Percentiles rank a stretch among this genome's conserved stretches.
phyloP scores from a whole-genome alignment of 257 asterid genomes.

The Nemophila menziesii region DNA sequence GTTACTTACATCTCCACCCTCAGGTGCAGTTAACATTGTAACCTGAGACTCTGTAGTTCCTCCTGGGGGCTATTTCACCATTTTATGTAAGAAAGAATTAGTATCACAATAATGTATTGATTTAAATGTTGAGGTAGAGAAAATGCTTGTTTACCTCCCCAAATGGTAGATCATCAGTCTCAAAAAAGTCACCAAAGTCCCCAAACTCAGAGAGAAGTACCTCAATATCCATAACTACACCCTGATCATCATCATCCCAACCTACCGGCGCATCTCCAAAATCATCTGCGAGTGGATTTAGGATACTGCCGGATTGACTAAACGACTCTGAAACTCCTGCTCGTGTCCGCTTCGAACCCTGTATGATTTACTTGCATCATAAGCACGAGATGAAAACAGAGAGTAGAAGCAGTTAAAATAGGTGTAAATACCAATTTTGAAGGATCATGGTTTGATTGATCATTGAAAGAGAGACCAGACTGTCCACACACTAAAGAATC shows the following conservation, averaged over 20 bases:
- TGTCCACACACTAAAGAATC: constrained; percentile 80
- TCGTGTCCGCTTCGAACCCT: constrained; percentile 79
- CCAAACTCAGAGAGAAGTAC: constrained; percentile 91
- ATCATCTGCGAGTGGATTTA: constrained; percentile 60
- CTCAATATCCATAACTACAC: constrained; percentile 74
- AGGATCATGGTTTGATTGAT: constrained; percentile 49
- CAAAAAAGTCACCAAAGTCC: constrained; percentile 95
- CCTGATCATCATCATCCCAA: constrained; percentile 91
- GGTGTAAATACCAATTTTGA: constrained; percentile 39
- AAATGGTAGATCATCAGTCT: constrained; percentile 67
- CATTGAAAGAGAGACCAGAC: constrained; percentile 76
- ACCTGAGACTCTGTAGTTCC: constrained; percentile 76
- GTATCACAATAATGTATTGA: constrained; percentile 5
- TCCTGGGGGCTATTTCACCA: constrained; percentile 96
- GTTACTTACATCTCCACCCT: constrained; percentile 60
- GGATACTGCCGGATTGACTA: constrained; percentile 63
- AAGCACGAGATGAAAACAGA: neutral
- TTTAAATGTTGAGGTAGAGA: neutral
- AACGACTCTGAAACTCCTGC: constrained; percentile 71
- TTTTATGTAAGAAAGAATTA: constrained; percentile 18
- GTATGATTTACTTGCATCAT: constrained; percentile 4
- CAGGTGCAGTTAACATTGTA: constrained; percentile 45
- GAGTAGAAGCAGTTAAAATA: neutral
- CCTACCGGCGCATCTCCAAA: constrained; percentile 69
- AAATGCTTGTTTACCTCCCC: constrained; percentile 62